Conservation (phyloP, 179 eudicot species). For the Gypsophila paniculata region DNA sequence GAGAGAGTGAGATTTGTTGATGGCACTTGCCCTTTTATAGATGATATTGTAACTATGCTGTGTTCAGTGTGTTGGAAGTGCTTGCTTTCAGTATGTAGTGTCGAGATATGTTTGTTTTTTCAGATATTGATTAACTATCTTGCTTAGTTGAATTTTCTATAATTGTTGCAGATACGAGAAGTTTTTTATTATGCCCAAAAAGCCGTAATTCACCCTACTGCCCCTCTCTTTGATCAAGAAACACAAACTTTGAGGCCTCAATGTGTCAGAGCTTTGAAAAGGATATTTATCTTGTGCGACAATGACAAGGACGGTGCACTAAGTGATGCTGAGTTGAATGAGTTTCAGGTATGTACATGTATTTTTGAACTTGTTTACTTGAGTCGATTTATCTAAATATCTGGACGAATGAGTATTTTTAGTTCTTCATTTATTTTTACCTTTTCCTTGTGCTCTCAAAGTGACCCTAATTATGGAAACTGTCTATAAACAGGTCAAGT, state of each 20-base stretch:
- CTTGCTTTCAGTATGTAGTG: neutral
- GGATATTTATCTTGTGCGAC: constrained; percentile 88
- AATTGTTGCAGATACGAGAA: constrained; percentile 63
- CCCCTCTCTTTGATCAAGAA: constrained; percentile 86
- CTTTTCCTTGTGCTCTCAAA: neutral
- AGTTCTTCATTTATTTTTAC: neutral
- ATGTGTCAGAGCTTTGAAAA: constrained; percentile 80
- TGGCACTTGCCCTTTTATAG: neutral
- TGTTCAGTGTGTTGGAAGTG: too few relatives aligned
- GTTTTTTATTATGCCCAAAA: constrained; percentile 91
- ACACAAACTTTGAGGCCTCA: constrained; percentile 82
- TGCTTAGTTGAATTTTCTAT: neutral
- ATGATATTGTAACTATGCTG: neutral
- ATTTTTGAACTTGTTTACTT: neutral
- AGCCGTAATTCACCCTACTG: constrained; percentile 85
- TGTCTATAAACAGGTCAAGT: constrained; percentile 59
- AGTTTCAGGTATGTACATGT: constrained; percentile 59
- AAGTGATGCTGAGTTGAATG: constrained; percentile 84
- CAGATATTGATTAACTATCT: neutral
- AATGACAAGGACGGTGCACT: constrained; percentile 89
- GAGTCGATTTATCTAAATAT: neutral
- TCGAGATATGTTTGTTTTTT: neutral
- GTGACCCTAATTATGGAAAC: neutral
- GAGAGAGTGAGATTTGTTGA: neutral
- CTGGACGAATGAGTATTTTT: neutral